phyloP scores from a whole-genome alignment of 768 basidiomycete genomes.

The Lentinula guzmanii region DNA sequence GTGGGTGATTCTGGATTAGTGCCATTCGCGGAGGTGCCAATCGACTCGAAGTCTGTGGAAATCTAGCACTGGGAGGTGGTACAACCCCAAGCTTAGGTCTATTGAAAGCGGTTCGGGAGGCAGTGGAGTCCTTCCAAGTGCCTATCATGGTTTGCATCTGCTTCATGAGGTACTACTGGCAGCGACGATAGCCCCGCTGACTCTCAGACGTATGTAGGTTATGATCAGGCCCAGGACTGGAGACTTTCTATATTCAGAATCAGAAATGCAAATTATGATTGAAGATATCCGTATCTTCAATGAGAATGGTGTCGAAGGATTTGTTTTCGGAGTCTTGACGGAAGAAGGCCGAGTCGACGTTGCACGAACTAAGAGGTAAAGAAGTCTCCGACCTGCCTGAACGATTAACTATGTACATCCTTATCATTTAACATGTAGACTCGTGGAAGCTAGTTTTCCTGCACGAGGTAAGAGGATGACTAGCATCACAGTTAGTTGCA shows the following conservation, averaged over 20 bases:
- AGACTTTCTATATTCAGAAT: slow-evolving; percentile 67
- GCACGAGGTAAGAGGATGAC: slow-evolving; percentile 11
- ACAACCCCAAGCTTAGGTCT: slow-evolving; percentile 80
- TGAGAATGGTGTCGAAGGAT: slow-evolving; percentile 48
- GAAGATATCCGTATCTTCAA: slow-evolving; percentile 67
- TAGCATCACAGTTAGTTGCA: not conserved
- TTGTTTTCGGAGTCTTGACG: slow-evolving; percentile 63
- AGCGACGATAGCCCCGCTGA: not conserved
- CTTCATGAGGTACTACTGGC: not conserved
- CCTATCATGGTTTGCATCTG: slow-evolving; percentile 59
- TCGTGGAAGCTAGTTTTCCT: slow-evolving; percentile 15
- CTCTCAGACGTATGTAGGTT: slow-evolving; percentile 31
- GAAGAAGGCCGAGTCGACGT: slow-evolving; percentile 55
- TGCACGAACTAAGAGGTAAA: slow-evolving; percentile 45
- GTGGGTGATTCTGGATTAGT: slow-evolving; percentile 26
- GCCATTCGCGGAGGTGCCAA: slow-evolving; percentile 68
- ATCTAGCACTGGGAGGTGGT: slow-evolving; percentile 70
- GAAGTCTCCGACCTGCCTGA: slow-evolving; percentile 13
- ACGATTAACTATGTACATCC: not conserved
- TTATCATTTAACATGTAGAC: slow-evolving; percentile 5
- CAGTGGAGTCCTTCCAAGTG: slow-evolving; percentile 17
- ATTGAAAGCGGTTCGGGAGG: slow-evolving; percentile 47
- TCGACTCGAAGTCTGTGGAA: slow-evolving; percentile 72
- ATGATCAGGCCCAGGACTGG: slow-evolving; percentile 81
- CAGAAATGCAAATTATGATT: slow-evolving; percentile 67